phyloP scores from a whole-genome alignment of 1,139 yeast genomes.

The Hyphopichia pseudoburtonii region DNA sequence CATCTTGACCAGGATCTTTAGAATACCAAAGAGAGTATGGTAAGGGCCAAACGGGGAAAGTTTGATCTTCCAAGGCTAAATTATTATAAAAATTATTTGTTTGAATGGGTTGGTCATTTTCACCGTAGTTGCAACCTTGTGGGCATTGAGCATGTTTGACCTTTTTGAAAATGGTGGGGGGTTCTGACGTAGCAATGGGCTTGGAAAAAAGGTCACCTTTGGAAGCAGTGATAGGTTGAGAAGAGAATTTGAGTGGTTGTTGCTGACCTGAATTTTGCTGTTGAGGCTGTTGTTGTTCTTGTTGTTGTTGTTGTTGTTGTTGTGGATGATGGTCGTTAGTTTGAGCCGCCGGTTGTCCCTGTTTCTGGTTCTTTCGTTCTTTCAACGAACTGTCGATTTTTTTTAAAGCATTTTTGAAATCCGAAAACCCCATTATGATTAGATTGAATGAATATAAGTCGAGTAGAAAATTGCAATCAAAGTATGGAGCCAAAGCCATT shows the following conservation, averaged over 20 bases:
- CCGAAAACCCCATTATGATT: conserved; percentile 27
- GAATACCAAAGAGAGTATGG: conserved; percentile 49
- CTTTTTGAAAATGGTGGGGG: conserved; percentile 26
- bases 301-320: too few relatives aligned
- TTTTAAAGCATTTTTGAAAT: conserved; percentile 25
- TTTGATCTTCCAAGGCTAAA: conserved; percentile 43
- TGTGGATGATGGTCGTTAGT: not conserved
- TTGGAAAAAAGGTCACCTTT: conserved; percentile 14
- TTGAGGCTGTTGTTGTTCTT: too few relatives aligned
- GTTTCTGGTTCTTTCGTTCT: conserved; percentile 7
- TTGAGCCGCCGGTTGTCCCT: conserved; percentile 1
- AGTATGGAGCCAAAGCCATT: too few relatives aligned
- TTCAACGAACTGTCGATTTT: conserved; percentile 16
- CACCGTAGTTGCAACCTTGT: conserved; percentile 25
- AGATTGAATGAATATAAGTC: not conserved
- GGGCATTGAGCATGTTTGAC: conserved; percentile 30
- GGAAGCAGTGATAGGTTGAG: not conserved
- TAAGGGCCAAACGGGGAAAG: conserved; percentile 47
- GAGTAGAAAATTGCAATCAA: too few relatives aligned
- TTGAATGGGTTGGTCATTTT: conserved; percentile 33
- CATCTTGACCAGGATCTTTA: conserved; percentile 38
- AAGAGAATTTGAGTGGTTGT: not conserved
- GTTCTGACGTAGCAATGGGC: conserved; percentile 28
- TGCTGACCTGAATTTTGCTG: not conserved
- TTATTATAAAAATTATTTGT: conserved; percentile 49